A percentile compares a stretch with the other conserved stretches of the same genome.
phyloP scores from a whole-genome alignment of 352 stramenopile genomes.

The Globisporangium echinulatum region DNA sequence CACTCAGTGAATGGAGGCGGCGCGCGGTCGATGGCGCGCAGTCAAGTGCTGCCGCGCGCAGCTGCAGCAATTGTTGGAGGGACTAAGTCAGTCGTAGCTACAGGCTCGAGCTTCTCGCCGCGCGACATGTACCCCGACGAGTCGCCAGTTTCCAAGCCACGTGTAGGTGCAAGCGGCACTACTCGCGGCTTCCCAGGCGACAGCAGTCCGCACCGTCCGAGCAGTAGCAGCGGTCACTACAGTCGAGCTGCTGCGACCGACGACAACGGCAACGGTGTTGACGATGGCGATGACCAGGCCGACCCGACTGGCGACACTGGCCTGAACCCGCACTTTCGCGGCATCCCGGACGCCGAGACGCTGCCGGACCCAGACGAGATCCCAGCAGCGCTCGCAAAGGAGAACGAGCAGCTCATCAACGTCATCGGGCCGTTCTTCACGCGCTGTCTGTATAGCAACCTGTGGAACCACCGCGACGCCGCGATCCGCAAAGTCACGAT shows the following conservation, averaged over 20 bases:
- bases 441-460: constrained; percentile 80
- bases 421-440: constrained; percentile 76
- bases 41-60: constrained; percentile 39
- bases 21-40: constrained; percentile 15
- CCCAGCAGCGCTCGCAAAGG: constrained; percentile 53
- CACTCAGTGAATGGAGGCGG: neutral
- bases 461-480: constrained; percentile 81
- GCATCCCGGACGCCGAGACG: constrained; percentile 61
- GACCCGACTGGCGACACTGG: constrained; percentile 7
- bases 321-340: constrained; percentile 47
- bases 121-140: constrained; percentile 65
- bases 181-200: constrained; percentile 2
- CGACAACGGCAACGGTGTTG: constrained; percentile 20
- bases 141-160: neutral
- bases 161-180: neutral
- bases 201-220: constrained; percentile 14
- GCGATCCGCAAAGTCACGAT: constrained; percentile 82
- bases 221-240: constrained; percentile 5
- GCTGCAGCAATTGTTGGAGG: constrained; percentile 22
- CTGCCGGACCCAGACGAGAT: constrained; percentile 71
- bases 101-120: constrained; percentile 49
- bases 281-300: constrained; percentile 7
- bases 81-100: constrained; percentile 16
- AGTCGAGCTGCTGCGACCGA: neutral
- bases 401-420: constrained; percentile 69